Evolutionary conservation across 352 stramenopile species (phyloP), one percentile per base, ranked within the genome.

Genomic region (Phytophthora pini): DNA sequence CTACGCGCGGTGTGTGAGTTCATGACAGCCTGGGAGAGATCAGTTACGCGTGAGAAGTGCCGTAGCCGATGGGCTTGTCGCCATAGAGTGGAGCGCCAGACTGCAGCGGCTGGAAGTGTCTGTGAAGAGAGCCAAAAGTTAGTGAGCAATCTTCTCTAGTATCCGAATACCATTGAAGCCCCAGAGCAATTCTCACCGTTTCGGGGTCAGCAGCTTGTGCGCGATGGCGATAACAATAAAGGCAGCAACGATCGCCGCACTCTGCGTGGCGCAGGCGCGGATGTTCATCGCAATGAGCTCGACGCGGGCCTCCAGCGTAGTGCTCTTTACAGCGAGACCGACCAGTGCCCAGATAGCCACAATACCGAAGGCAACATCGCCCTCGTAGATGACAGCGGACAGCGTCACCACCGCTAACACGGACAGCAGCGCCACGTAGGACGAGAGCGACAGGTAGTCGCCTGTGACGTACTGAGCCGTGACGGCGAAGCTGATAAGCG

Each of bases 401-500:
- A 91, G 72, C 47, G 83, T 77, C n/a, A 63, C 73, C 8, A 90
- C 79, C 4, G 68, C 62, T 47, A 93, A 72, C 49, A 91, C 17
- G 40, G 85, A 77, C 26, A 93, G 46, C 43, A 90, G 47, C 45
- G 72, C 70, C 31, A 90, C 39, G 47, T 94, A 94, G 39, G 77
- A 71, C 50, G 68, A 68, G 47, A 89, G 57, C 34, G 79, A 83
- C 17, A 92, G 55, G 45, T 74, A 90, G 27, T 73, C 76, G 8
- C 72, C 64, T 15, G 56, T 41, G 15, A 87, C 44, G 27, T 90
- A 70, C 53, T 91, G 80, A n/a, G 72, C 60, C 27, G 77, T 77
- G 39, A 94, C 80, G 22, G 80, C 77, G 51, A 94, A 65, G 63
- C 70, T 86, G 70, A 94, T 92, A 34, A 92, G 72, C 52, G 75